Base-by-base conservation (phyloP, 2,329 filamentous ascomycete species). In the Calonectria pseudoreteaudii region DNA sequence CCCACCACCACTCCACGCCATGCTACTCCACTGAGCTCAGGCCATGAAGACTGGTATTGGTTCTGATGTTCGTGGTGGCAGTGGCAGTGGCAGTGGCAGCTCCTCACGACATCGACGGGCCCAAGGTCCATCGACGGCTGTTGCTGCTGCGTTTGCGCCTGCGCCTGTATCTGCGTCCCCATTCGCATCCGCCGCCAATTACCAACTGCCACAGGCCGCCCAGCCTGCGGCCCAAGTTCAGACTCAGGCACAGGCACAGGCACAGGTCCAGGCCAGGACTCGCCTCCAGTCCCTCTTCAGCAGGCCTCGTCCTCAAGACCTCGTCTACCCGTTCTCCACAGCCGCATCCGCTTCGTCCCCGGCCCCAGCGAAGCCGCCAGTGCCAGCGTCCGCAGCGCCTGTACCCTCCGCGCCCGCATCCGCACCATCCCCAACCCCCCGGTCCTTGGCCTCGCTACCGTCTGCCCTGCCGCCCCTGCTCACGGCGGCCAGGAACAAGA, bases 21-120 rank as follows among this genome's bases (percentile, higher is more conserved):
- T 80, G 77, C 75, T 79, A 73, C 79, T 80, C 79, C 79, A 80
- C 79, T 53, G 66, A 75, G 71, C 77, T 76, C 70, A 75, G 77
- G 73, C 76, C 77, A 79, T 80, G 79, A 79, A 78, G 66, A 80
- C 76, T 44, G 60, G 60, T 44, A 44, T 49, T 65, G 60, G 60
- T 34, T 41, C 60, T 56, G 68, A 49, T 64, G 44, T 47, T 72
- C 77, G 78, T 78, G 79, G 79, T 62, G 56, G 56, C 56, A 60
- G 56, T n/a, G 56, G 56, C 31, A 60, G 56, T n/a, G 56, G 56
- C 56, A 41, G 56, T 23, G 34, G 34, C 56, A 62, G 56, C 56
- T 62, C 56, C 79, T 80, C 74, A 73, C 77, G 74, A 78, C 76
- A 76, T 77, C 76, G 77, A 76, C 38, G 28, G 23, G 75, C 66